These are phyloP conservation scores for Carex kokanica DNA, from an alignment of 176 grass and related monocot genomes.

Conservation along the genomic window DNA sequence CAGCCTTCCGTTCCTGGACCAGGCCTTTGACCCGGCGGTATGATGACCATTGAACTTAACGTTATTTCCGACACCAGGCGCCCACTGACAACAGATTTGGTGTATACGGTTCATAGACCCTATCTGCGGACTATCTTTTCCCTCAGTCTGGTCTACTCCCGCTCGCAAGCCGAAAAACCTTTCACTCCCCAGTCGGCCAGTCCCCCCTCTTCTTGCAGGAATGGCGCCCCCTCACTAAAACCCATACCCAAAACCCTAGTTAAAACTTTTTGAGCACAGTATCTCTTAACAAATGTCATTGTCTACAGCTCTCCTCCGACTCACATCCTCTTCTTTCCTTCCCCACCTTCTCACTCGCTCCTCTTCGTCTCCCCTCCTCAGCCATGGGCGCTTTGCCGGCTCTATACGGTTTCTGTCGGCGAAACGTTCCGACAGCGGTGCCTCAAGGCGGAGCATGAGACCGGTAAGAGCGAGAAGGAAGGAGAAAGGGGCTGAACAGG, in stretches of 20 bases:
- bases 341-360: background rate
- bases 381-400: background rate
- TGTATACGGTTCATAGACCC: conserved; percentile 11
- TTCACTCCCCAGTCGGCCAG: background rate
- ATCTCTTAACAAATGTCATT: conserved; percentile 29
- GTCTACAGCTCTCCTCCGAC: conserved; percentile 36
- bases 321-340: conserved; percentile 30
- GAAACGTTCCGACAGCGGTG: background rate
- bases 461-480: conserved; percentile 18
- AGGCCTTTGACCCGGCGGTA: background rate
- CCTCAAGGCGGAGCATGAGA: background rate
- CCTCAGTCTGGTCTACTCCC: conserved; percentile 4
- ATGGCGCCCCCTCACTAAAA: conserved; percentile 28
- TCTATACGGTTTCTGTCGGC: conserved; percentile 30
- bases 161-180: conserved; percentile 14
- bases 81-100: background rate
- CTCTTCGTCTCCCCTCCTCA: background rate
- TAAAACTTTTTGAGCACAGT: background rate
- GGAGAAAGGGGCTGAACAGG: conserved; percentile 16
- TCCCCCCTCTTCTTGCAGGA: background rate
- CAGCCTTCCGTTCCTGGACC: background rate
- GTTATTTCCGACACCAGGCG: background rate
- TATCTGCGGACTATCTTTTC: background rate
- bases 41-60: background rate
- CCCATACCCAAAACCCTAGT: background rate